Evolutionary conservation across 2,329 filamentous ascomycete species (phyloP).

Genomic region (Hypoxylon sp.): DNA sequence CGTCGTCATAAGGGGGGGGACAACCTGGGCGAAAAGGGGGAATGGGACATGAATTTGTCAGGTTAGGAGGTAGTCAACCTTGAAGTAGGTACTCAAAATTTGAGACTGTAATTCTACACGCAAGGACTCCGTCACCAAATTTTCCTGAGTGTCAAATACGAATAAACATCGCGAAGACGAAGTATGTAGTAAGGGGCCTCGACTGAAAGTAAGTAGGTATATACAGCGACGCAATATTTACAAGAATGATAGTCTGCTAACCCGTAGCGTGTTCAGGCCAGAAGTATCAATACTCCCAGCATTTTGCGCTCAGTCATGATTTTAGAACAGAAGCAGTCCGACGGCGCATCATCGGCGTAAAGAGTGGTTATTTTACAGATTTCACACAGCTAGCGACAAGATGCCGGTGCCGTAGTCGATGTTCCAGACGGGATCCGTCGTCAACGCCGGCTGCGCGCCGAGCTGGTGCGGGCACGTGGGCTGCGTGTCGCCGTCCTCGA

Average conservation of each 20-base stretch:
- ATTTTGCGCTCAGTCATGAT: neutral
- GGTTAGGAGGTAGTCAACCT: slow-evolving; percentile 20
- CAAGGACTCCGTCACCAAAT: neutral
- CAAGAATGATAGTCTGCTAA: slow-evolving; percentile 20
- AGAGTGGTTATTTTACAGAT: neutral
- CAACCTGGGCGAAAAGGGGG: slow-evolving; percentile 2
- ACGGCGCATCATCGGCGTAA: neutral
- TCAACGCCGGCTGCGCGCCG: slow-evolving; percentile 53
- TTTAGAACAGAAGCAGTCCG: neutral
- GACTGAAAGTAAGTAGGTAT: slow-evolving; percentile 22
- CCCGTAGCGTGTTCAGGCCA: neutral
- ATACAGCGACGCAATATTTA: slow-evolving; percentile 24
- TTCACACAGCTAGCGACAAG: slow-evolving; percentile 29
- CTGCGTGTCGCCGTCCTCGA: slow-evolving; percentile 61
- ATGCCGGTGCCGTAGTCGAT: slow-evolving; percentile 60
- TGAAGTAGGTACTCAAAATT: slow-evolving; percentile 26
- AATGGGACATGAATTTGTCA: slow-evolving; percentile 15
- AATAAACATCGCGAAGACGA: neutral
- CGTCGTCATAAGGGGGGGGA: slow-evolving; percentile 19
- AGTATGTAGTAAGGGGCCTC: slow-evolving; percentile 10
- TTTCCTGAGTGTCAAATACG: neutral
- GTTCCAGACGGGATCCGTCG: slow-evolving; percentile 58
- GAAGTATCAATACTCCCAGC: slow-evolving; percentile 24
- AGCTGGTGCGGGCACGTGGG: slow-evolving; percentile 58
- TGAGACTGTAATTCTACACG: slow-evolving; percentile 14